Conservation (phyloP, 805 yeast genomes). For the Tetrapisispora fleetii region DNA sequence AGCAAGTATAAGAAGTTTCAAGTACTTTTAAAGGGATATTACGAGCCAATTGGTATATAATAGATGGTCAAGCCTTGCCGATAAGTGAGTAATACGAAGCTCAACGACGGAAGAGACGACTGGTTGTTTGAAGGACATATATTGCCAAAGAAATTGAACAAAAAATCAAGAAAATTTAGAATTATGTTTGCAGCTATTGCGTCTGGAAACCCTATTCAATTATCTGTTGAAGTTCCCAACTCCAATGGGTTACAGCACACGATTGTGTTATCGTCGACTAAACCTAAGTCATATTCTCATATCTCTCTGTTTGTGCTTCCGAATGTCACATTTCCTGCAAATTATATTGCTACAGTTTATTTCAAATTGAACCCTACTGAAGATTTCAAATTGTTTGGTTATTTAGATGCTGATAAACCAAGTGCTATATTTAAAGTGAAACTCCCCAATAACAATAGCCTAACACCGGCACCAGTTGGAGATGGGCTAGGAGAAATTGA, state of each 20-base stretch:
- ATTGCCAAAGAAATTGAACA: not conserved
- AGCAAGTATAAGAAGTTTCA: not conserved
- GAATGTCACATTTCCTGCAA: conserved; percentile 59
- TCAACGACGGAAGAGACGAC: no score
- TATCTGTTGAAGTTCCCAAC: conserved; percentile 30
- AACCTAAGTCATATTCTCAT: conserved; percentile 43
- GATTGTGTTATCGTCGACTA: conserved; percentile 27
- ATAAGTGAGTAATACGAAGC: no score
- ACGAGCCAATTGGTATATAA: not conserved
- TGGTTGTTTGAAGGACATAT: not conserved
- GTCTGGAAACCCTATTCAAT: conserved; percentile 31
- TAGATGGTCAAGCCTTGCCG: no score
- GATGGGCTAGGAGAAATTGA: conserved; percentile 47
- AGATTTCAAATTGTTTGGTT: conserved; percentile 59
- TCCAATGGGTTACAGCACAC: conserved; percentile 31
- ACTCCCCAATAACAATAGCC: conserved; percentile 15
- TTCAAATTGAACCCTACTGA: conserved; percentile 62
- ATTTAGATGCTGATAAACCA: conserved; percentile 56
- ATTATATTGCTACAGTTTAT: conserved; percentile 74
- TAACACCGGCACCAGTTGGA: conserved; percentile 8
- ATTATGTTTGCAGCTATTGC: conserved; percentile 32
- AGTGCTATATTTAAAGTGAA: conserved; percentile 85
- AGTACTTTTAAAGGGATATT: not conserved
- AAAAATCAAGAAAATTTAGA: not conserved
- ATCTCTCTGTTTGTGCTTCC: conserved; percentile 81